Evolutionary conservation across 1,284 basidiomycete genomes (phyloP).

Genomic region (Pseudozyma sp.): DNA sequence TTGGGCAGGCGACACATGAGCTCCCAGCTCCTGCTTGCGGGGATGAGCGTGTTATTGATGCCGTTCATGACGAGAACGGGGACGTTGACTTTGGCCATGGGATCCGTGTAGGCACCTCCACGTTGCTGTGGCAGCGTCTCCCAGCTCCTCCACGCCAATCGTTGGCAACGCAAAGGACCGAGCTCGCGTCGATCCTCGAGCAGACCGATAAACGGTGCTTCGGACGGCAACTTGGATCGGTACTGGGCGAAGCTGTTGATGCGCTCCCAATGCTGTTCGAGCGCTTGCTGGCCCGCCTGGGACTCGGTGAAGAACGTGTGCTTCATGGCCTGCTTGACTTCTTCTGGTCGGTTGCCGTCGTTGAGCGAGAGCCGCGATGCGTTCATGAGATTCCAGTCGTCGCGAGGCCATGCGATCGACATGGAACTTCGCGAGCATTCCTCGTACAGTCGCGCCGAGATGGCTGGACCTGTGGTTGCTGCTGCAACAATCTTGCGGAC

Average conservation of each 20-base stretch:
- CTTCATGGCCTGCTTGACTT: conserved; percentile 36
- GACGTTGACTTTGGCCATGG: conserved; percentile 40
- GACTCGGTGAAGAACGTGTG: conserved; percentile 38
- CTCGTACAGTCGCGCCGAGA: conserved; percentile 40
- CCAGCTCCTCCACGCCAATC: conserved; percentile 40
- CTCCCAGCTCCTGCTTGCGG: conserved; percentile 45
- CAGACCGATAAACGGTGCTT: conserved; percentile 37
- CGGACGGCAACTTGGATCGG: conserved; percentile 32
- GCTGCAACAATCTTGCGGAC: conserved; percentile 38
- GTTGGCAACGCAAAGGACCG: conserved; percentile 34
- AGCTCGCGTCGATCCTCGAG: conserved; percentile 40
- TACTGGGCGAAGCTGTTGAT: conserved; percentile 40
- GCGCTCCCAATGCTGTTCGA: conserved; percentile 36
- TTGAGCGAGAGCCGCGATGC: conserved; percentile 34
- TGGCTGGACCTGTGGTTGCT: conserved; percentile 36
- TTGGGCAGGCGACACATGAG: conserved; percentile 40
- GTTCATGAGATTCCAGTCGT: conserved; percentile 45
- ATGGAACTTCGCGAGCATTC: conserved; percentile 42
- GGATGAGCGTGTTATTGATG: conserved; percentile 39
- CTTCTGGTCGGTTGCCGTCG: conserved; percentile 36
- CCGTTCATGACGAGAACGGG: conserved; percentile 43
- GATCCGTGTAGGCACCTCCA: conserved; percentile 24
- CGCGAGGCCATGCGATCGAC: conserved; percentile 44
- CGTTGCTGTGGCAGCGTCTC: conserved; percentile 38
- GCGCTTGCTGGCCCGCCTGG: conserved; percentile 20